phyloP scores from a whole-genome alignment of 495 filamentous ascomycete genomes.

The Aspergillus sclerotiicarbonarius region DNA sequence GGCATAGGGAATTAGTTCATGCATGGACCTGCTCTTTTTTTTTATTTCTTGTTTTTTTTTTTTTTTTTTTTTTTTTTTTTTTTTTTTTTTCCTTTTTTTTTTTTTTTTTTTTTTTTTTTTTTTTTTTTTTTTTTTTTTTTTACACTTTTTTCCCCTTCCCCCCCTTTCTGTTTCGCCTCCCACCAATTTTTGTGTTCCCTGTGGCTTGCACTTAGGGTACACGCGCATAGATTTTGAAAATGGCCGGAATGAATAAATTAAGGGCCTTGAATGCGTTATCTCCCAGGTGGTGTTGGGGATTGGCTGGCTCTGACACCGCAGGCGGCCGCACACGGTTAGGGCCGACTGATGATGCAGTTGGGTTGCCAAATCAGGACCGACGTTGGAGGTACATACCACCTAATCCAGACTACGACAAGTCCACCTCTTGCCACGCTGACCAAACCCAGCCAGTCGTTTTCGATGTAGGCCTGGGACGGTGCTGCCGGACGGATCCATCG shows the following conservation, averaged over 20 bases:
- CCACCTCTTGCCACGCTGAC: slow-evolving; percentile 5
- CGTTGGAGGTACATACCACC: neutral
- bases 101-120: slow-evolving; percentile 3
- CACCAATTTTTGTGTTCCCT: neutral
- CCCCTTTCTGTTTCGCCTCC: neutral
- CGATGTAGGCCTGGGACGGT: neutral
- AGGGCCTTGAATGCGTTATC: no score
- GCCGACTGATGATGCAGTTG: neutral
- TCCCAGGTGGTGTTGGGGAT: no score
- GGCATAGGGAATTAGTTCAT: slow-evolving; percentile 13
- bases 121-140: slow-evolving; percentile 9
- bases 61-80: slow-evolving; percentile 3
- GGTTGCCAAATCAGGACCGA: slow-evolving; percentile 13
- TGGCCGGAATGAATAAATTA: no score
- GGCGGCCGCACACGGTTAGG: no score
- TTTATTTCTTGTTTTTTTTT: slow-evolving; percentile 1
- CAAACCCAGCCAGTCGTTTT: neutral
- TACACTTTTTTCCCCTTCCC: neutral
- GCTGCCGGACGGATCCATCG: slow-evolving; percentile 3
- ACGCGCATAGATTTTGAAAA: no score
- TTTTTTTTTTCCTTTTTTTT: slow-evolving; percentile 11
- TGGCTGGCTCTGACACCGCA: no score
- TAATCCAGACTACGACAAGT: neutral
- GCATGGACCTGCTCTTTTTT: neutral
- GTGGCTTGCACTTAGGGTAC: neutral